A percentile compares a stretch with the other conserved stretches of the same genome.
Conservation (phyloP, 768 basidiomycete species). For the Mrakia frigida region DNA sequence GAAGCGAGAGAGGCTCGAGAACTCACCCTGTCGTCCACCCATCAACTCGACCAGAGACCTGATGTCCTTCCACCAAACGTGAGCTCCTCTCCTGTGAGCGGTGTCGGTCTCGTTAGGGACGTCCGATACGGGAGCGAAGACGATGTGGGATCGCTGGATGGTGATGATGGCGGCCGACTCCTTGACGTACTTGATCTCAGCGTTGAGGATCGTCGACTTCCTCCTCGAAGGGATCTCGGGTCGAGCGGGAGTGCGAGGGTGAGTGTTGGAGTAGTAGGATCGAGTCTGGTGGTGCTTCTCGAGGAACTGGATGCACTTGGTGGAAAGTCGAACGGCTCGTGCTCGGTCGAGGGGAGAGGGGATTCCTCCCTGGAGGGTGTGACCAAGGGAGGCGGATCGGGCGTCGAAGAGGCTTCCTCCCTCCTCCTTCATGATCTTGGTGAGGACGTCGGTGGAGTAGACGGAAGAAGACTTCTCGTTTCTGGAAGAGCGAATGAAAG, state of each 20-base stretch:
- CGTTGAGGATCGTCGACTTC: conserved; percentile 20
- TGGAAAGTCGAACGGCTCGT: conserved; percentile 78
- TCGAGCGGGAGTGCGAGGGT: conserved; percentile 37
- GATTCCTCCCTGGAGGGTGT: conserved; percentile 91
- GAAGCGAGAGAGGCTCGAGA: background rate
- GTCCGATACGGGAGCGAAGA: conserved; percentile 77
- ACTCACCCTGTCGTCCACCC: conserved; percentile 44
- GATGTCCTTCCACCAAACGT: conserved; percentile 68
- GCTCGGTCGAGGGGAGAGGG: conserved; percentile 93
- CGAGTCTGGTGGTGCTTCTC: conserved; percentile 55
- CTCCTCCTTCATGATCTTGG: conserved; percentile 91
- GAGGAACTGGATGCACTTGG: conserved; percentile 91
- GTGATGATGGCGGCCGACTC: conserved; percentile 85
- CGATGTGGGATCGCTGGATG: conserved; percentile 72
- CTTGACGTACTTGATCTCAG: conserved; percentile 33
- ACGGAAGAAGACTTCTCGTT: conserved; percentile 81
- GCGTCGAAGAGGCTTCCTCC: conserved; percentile 89
- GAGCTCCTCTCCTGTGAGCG: conserved; percentile 74
- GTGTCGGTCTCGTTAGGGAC: conserved; percentile 85
- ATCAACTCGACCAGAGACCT: conserved; percentile 69
- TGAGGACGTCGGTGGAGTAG: conserved; percentile 86
- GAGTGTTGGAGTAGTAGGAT: background rate
- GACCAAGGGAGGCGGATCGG: conserved; percentile 89
- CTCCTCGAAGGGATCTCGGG: conserved; percentile 46
- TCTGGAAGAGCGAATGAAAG: conserved; percentile 46